These are phyloP conservation scores for Microstegium vimineum DNA, from an alignment of 176 grass and related monocot species.

Conservation along the genomic window DNA sequence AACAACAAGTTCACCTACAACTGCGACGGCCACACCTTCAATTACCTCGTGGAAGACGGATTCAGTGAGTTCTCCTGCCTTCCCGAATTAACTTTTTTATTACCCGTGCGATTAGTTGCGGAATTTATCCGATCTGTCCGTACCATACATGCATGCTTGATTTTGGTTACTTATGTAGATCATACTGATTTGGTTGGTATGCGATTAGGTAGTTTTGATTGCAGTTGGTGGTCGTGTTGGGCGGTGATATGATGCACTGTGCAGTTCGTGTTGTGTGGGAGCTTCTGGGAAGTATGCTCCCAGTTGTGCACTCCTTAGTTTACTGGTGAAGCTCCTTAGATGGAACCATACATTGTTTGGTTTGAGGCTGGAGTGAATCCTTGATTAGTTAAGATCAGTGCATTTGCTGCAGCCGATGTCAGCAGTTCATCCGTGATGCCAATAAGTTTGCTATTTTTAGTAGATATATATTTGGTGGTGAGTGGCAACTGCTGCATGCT, in stretches of 20 bases:
- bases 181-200: neutral
- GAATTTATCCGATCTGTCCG: neutral
- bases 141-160: neutral
- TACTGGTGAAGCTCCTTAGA: neutral
- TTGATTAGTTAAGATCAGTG: neutral
- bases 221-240: neutral
- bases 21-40: slow-evolving; percentile 91
- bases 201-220: neutral
- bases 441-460: slow-evolving; percentile 27
- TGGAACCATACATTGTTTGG: neutral
- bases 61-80: slow-evolving; percentile 53
- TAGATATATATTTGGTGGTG: neutral
- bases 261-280: neutral
- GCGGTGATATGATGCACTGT: neutral
- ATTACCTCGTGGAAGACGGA: slow-evolving; percentile 88
- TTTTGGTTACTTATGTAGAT: slow-evolving; percentile 14
- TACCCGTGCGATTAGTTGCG: neutral
- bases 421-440: neutral
- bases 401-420: neutral
- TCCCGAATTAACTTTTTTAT: neutral
- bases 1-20: slow-evolving; percentile 98
- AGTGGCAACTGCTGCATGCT: neutral
- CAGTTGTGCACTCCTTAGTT: neutral
- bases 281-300: too few relatives aligned
- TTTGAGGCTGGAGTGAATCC: neutral